Evolutionary conservation across 2,329 filamentous ascomycete genomes (phyloP).

Genomic region (Juglanconis juglandina): DNA sequence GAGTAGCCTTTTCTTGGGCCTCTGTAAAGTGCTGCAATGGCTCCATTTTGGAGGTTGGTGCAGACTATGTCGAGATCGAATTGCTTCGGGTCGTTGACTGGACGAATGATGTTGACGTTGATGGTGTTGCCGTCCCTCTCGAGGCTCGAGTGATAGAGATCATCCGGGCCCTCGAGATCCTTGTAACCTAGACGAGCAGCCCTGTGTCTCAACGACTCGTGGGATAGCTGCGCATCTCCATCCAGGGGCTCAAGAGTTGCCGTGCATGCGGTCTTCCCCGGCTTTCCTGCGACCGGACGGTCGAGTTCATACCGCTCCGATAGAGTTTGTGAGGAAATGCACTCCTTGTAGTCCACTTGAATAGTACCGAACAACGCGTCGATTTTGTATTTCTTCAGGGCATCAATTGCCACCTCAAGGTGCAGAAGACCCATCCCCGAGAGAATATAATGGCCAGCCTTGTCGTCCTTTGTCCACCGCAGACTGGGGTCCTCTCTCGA

Average conservation of each 20-base stretch:
- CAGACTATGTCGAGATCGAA: slow-evolving; percentile 50
- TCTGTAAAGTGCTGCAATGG: slow-evolving; percentile 76
- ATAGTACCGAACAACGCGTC: slow-evolving; percentile 85
- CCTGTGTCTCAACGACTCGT: slow-evolving; percentile 8
- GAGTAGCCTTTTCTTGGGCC: slow-evolving; percentile 80
- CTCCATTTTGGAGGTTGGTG: slow-evolving; percentile 70
- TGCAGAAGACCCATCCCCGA: slow-evolving; percentile 97
- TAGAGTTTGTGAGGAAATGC: slow-evolving; percentile 56
- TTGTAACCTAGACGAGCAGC: slow-evolving; percentile 13
- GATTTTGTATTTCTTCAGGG: slow-evolving; percentile 82
- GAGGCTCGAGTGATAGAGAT: slow-evolving; percentile 39
- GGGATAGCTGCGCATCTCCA: slow-evolving; percentile 24
- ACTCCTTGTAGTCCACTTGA: slow-evolving; percentile 93
- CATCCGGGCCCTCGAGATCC: slow-evolving; percentile 24
- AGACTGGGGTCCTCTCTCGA: slow-evolving; percentile 91
- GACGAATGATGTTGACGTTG: slow-evolving; percentile 53
- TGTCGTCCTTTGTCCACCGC: slow-evolving; percentile 77
- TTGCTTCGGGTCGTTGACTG: slow-evolving; percentile 44
- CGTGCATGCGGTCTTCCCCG: slow-evolving; percentile 72
- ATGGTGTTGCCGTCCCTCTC: slow-evolving; percentile 69
- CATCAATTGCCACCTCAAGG: slow-evolving; percentile 85
- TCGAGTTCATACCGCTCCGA: slow-evolving; percentile 67
- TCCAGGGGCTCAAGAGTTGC: slow-evolving; percentile 62
- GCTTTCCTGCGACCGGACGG: slow-evolving; percentile 73
- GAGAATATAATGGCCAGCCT: slow-evolving; percentile 88